phyloP scores from a whole-genome alignment of 352 stramenopile species.

The Phytophthora boehmeriae region DNA sequence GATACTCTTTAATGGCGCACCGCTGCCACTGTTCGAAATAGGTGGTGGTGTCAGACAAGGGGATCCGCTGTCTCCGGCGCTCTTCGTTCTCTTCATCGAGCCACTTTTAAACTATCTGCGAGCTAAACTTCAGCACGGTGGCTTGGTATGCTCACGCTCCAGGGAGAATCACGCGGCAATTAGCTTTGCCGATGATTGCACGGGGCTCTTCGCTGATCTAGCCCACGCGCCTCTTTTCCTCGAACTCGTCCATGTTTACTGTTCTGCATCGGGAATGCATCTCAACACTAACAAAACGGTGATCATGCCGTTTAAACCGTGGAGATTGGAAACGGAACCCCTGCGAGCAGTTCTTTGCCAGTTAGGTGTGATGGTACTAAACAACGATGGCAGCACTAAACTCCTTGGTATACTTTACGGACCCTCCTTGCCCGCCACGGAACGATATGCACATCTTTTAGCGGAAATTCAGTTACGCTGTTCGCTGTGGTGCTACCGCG shows the following conservation, averaged over 20 bases:
- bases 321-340: neutral
- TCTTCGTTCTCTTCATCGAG: conserved; percentile 10
- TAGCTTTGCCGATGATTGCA: conserved; percentile 2
- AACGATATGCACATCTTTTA: neutral
- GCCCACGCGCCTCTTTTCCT: too few relatives aligned
- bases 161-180: neutral
- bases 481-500: conserved; percentile 1
- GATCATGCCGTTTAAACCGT: neutral
- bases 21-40: neutral
- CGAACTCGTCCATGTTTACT: neutral
- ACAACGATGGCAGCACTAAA: neutral
- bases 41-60: conserved; percentile 7
- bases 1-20: conserved; percentile 7
- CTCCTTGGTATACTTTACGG: neutral
- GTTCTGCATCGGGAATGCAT: neutral
- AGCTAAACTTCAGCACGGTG: neutral
- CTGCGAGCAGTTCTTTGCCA: neutral
- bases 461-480: neutral
- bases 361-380: neutral
- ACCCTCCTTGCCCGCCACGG: neutral
- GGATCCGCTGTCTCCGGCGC: conserved; percentile 1
- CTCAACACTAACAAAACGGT: neutral
- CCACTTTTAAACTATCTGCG: conserved; percentile 3
- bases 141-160: neutral
- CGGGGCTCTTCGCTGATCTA: neutral